Evolutionary conservation across 2,329 filamentous ascomycete genomes (phyloP), one percentile per base, ranked within the genome.

Genomic region (Exutisphaerella laricina): DNA sequence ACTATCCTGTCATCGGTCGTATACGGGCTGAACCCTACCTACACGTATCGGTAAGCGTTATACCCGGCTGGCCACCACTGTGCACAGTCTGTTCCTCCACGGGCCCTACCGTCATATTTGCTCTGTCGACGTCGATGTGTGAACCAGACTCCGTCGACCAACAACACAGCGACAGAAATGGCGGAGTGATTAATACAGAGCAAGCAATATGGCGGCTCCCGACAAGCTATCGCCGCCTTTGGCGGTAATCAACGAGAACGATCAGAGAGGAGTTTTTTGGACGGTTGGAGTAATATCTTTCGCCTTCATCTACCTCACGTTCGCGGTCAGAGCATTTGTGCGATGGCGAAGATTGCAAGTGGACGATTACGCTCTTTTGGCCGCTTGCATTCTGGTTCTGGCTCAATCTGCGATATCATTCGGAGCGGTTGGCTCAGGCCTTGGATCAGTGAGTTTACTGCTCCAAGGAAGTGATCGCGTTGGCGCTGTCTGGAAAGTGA

Each of bases 331-430:
- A 29, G 30, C 45, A 10, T 41, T 45, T 33, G 47, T 49, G 5
- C 43, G 47, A 13, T 49, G 47, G 47, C 39, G 43, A 20, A 39
- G 47, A 38, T 44, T 43, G 7, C 47, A 46, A 10, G 22, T 31
- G 4, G 47, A 49, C 18, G 47, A 49, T 32, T 46, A 46, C 30
- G 43, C 47, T 12, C 25, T 49, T 16, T 13, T 41, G 1, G 36
- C 30, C 10, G 43, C 43, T 8, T 49, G 47, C 33, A 9, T 43
- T 16, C 28, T 49, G 39, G 41, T 49, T 14, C 5, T 49, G 25
- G 34, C 30, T 6, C 29, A 49, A 30, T 35, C 17, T 4, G 29
- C 39, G 6, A 28, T 46, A 2, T 28, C 39, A 10, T 49, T 46
- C 17, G 47, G 30, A 7, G 43, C 43, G 2, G 43, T 49, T 5